These are phyloP conservation scores for Bipolaris bicolor DNA, from an alignment of 2,329 filamentous ascomycete species.

Conservation along the genomic window DNA sequence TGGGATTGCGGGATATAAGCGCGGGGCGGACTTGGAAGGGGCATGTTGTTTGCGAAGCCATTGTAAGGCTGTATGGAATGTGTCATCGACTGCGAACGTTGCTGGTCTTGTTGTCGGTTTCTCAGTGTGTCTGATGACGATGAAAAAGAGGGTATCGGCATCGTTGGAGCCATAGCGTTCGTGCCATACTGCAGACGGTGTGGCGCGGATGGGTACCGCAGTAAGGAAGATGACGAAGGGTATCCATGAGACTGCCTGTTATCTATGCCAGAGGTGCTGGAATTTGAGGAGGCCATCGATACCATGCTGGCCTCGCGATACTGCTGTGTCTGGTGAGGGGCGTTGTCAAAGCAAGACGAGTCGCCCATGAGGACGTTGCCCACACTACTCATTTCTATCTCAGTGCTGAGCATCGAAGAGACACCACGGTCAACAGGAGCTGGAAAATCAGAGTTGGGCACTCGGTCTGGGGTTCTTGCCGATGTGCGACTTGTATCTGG, in stretches of 20 bases:
- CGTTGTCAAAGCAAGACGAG: slow-evolving; percentile 46
- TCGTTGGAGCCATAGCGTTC: slow-evolving; percentile 46
- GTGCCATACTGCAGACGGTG: slow-evolving; percentile 51
- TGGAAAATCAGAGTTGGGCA: slow-evolving; percentile 38
- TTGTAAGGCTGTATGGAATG: slow-evolving; percentile 41
- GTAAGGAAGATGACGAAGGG: slow-evolving; percentile 49
- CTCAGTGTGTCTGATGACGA: slow-evolving; percentile 34
- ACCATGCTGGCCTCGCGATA: slow-evolving; percentile 43
- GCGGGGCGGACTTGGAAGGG: slow-evolving; percentile 54
- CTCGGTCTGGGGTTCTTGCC: slow-evolving; percentile 35
- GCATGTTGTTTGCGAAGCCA: slow-evolving; percentile 51
- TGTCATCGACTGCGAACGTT: slow-evolving; percentile 53
- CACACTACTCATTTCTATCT: slow-evolving; percentile 57
- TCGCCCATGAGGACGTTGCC: slow-evolving; percentile 44
- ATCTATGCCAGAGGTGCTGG: slow-evolving; percentile 50
- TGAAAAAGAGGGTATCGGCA: slow-evolving; percentile 40
- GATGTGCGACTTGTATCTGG: slow-evolving; percentile 48
- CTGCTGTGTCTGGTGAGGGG: slow-evolving; percentile 46
- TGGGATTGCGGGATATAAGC: slow-evolving; percentile 44
- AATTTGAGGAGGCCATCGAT: slow-evolving; percentile 51
- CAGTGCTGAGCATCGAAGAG: slow-evolving; percentile 58
- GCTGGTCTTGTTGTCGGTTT: slow-evolving; percentile 40
- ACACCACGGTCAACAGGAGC: slow-evolving; percentile 48
- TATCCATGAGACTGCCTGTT: slow-evolving; percentile 44
- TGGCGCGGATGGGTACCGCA: slow-evolving; percentile 49